Percentiles rank a stretch among this genome's conserved stretches.
These are phyloP conservation scores for Phytophthora ohioensis DNA, from an alignment of 352 stramenopile species.

Conservation along the genomic window DNA sequence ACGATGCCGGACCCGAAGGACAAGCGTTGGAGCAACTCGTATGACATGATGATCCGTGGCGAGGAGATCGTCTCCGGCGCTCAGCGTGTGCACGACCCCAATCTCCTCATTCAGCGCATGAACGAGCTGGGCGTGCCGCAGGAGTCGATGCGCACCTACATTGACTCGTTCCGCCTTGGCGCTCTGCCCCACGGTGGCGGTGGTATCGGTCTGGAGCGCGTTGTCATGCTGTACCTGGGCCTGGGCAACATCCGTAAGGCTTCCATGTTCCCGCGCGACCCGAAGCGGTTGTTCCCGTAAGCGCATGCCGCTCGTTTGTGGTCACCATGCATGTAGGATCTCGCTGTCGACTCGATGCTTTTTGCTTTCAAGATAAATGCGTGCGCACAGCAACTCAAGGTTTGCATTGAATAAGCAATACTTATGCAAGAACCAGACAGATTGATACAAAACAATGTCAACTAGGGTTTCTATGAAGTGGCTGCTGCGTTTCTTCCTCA, in stretches of 20 bases:
- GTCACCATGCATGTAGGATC: slow-evolving; percentile 25
- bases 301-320: slow-evolving; percentile 3
- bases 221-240: slow-evolving; percentile 99
- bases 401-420: slow-evolving; percentile 26
- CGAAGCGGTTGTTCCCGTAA: slow-evolving; percentile 84
- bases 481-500: not conserved
- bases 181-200: slow-evolving; percentile 98
- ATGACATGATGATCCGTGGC: slow-evolving; percentile 99
- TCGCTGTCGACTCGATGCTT: slow-evolving; percentile 13
- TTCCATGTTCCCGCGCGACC: slow-evolving; percentile 99
- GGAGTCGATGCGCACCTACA: slow-evolving; percentile 95
- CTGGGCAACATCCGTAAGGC: slow-evolving; percentile 99
- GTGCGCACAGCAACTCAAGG: slow-evolving; percentile 19
- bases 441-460: slow-evolving; percentile 14
- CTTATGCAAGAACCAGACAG: slow-evolving; percentile 22
- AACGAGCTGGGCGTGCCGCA: slow-evolving; percentile 85
- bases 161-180: slow-evolving; percentile 99
- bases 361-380: slow-evolving; percentile 12
- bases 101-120: slow-evolving; percentile 94
- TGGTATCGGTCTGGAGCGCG: slow-evolving; percentile 98
- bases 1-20: slow-evolving; percentile 99
- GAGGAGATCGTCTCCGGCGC: slow-evolving; percentile 99
- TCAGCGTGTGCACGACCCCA: slow-evolving; percentile 98
- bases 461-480: not conserved
- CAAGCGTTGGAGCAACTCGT: slow-evolving; percentile 96